Evolutionary conservation across 2,329 filamentous ascomycete species (phyloP).

Genomic region (Fusarium sp.): DNA sequence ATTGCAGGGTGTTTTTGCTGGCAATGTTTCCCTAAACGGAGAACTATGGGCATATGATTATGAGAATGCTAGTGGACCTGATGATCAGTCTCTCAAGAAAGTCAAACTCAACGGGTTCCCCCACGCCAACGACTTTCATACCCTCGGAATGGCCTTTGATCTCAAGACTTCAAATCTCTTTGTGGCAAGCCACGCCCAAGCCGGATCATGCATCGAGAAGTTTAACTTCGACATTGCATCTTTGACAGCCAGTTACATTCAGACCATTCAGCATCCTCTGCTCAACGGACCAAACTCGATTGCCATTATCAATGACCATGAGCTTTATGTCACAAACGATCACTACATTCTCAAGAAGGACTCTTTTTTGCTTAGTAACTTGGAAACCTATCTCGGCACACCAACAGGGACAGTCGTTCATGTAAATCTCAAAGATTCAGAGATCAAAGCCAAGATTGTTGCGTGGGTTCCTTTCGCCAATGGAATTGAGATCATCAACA

Average conservation of each 20-base stretch:
- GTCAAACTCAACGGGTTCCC: slow-evolving; percentile 44
- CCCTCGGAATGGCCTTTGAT: slow-evolving; percentile 57
- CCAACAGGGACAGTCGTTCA: slow-evolving; percentile 55
- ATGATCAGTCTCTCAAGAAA: slow-evolving; percentile 37
- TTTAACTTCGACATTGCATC: slow-evolving; percentile 55
- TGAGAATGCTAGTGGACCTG: slow-evolving; percentile 22
- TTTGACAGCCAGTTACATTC: slow-evolving; percentile 53
- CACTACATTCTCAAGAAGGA: slow-evolving; percentile 52
- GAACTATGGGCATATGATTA: slow-evolving; percentile 58
- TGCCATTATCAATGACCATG: slow-evolving; percentile 50
- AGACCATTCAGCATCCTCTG: slow-evolving; percentile 56
- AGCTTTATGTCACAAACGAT: slow-evolving; percentile 60
- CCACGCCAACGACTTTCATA: slow-evolving; percentile 54
- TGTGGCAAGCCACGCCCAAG: slow-evolving; percentile 55
- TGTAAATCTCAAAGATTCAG: slow-evolving; percentile 43
- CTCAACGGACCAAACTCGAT: slow-evolving; percentile 58
- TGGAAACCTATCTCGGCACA: slow-evolving; percentile 54
- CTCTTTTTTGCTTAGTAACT: slow-evolving; percentile 41
- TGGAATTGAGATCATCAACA: slow-evolving; percentile 57
- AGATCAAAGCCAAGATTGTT: slow-evolving; percentile 45
- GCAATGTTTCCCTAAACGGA: slow-evolving; percentile 41
- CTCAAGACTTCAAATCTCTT: slow-evolving; percentile 53
- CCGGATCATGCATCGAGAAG: slow-evolving; percentile 55
- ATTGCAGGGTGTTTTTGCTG: slow-evolving; percentile 46
- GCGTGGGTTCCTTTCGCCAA: slow-evolving; percentile 57